These are phyloP conservation scores for Papiliotrema nemorosa DNA, from an alignment of 1,284 basidiomycete genomes.

Conservation along the genomic window DNA sequence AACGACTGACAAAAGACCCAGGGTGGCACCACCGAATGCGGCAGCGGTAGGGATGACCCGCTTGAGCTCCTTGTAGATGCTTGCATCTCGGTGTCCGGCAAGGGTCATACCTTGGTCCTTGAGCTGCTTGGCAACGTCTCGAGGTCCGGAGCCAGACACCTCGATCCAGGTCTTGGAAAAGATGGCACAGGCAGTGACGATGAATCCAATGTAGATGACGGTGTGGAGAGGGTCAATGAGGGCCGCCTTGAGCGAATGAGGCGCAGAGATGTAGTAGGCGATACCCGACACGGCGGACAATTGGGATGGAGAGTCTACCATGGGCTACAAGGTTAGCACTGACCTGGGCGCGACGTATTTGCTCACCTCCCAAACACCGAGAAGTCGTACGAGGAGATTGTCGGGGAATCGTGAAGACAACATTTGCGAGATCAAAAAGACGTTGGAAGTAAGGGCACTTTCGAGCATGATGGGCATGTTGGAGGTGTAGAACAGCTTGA, in stretches of 20 bases:
- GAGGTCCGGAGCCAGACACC: slow-evolving; percentile 89
- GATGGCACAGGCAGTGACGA: slow-evolving; percentile 88
- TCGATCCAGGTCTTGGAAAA: slow-evolving; percentile 99
- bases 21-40: slow-evolving; percentile 91
- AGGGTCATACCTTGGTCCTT: slow-evolving; percentile 99
- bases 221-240: slow-evolving; percentile 93
- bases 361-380: slow-evolving; percentile 95
- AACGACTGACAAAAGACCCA: slow-evolving; percentile 86
- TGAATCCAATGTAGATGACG: slow-evolving; percentile 85
- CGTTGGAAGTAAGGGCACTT: slow-evolving; percentile 86
- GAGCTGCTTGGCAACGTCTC: slow-evolving; percentile 95
- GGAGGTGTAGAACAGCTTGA: slow-evolving; percentile 98
- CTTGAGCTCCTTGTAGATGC: slow-evolving; percentile 99
- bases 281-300: slow-evolving; percentile 88
- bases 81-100: slow-evolving; percentile 93
- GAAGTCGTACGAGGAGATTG: slow-evolving; percentile 82
- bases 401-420: slow-evolving; percentile 82
- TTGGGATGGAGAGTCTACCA: slow-evolving; percentile 83
- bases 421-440: slow-evolving; percentile 98
- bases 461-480: slow-evolving; percentile 99
- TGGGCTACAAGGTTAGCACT: slow-evolving; percentile 58
- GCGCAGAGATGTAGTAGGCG: slow-evolving; percentile 96
- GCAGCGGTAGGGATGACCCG: slow-evolving; percentile 96
- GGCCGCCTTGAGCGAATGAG: slow-evolving; percentile 82
- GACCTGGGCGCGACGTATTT: no score